phyloP scores from a whole-genome alignment of 1,139 yeast genomes.

The Hansenula anomala region DNA sequence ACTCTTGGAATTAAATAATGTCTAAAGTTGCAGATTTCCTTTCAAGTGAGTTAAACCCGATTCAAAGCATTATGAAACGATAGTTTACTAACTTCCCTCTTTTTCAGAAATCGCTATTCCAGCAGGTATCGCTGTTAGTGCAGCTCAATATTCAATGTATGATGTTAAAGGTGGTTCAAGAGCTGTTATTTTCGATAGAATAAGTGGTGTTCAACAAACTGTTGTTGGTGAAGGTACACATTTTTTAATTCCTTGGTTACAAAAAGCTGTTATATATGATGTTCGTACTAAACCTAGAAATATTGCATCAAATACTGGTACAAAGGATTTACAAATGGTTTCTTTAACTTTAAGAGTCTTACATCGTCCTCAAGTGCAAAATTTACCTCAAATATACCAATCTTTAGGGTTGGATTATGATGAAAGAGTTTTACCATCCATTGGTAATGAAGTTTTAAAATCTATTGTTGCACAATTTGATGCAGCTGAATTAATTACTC shows the following conservation, averaged over 20 bases:
- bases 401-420: constrained; percentile 91
- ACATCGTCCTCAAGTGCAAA: constrained; percentile 87
- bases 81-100: background rate
- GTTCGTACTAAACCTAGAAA: constrained; percentile 92
- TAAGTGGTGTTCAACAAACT: constrained; percentile 78
- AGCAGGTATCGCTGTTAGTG: constrained; percentile 59
- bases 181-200: constrained; percentile 92
- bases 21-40: constrained; percentile 28
- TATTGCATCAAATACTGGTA: constrained; percentile 92
- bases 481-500: constrained; percentile 96
- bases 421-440: constrained; percentile 94
- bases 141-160: constrained; percentile 72
- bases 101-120: constrained; percentile 56
- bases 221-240: constrained; percentile 98
- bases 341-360: constrained; percentile 88
- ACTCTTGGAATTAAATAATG: too few species aligned
- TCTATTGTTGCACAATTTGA: constrained; percentile 97
- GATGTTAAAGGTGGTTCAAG: constrained; percentile 96
- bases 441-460: constrained; percentile 93
- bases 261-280: constrained; percentile 83
- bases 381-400: constrained; percentile 84
- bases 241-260: constrained; percentile 94
- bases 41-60: constrained; percentile 11
- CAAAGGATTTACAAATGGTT: constrained; percentile 95
- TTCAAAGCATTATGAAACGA: background rate